A percentile compares a stretch with the other conserved stretches of the same genome.
These are phyloP conservation scores for Penicillium sp. DNA, from an alignment of 2,329 filamentous ascomycete genomes.

Conservation along the genomic window DNA sequence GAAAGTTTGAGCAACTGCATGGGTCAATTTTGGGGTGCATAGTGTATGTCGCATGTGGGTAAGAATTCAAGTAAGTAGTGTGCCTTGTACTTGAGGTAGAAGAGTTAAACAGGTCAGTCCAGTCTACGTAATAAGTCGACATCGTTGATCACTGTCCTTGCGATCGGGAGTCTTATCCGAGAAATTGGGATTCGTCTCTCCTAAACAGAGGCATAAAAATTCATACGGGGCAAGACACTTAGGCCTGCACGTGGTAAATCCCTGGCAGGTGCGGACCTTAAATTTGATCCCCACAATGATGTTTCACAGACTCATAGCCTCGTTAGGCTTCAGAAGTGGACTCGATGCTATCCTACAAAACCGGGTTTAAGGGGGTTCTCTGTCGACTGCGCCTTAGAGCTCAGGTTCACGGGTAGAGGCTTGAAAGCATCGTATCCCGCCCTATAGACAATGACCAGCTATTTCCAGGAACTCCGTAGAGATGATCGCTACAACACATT, in stretches of 20 bases:
- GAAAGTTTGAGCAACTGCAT: too few relatives aligned
- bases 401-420: background rate
- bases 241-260: constrained; percentile 15
- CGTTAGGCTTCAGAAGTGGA: background rate
- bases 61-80: too few relatives aligned
- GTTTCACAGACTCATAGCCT: background rate
- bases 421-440: background rate
- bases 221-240: too few relatives aligned
- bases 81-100: too few relatives aligned
- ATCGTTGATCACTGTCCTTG: too few relatives aligned
- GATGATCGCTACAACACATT: background rate
- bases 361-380: background rate
- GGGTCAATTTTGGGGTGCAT: too few relatives aligned
- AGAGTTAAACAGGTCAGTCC: too few relatives aligned
- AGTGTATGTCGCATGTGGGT: too few relatives aligned
- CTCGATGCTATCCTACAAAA: background rate
- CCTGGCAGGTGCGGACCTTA: constrained; percentile 1
- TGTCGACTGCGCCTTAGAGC: background rate
- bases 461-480: background rate
- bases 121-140: too few relatives aligned
- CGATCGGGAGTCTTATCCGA: too few relatives aligned
- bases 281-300: background rate
- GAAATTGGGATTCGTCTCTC: too few relatives aligned
- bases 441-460: background rate
- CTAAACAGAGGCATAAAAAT: background rate